These are phyloP conservation scores for Monilinia fructicola DNA, from an alignment of 2,329 filamentous ascomycete species.

Conservation along the genomic window DNA sequence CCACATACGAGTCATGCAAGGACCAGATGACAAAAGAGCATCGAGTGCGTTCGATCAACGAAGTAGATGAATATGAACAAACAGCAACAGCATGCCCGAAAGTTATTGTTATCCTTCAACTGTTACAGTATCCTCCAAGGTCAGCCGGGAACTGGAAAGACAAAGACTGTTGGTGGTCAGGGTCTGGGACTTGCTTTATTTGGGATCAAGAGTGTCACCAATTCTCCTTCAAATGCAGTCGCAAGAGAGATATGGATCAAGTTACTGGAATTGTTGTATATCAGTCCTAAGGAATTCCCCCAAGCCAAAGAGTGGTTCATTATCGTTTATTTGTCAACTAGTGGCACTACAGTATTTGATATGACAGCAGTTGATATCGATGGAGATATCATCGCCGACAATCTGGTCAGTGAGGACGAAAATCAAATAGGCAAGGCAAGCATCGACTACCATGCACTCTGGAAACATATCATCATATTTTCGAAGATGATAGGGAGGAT, in stretches of 20 bases:
- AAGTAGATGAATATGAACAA: conserved; percentile 13
- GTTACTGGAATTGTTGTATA: not conserved
- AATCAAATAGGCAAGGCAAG: not conserved
- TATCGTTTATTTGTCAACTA: conserved; percentile 16
- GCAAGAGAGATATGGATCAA: not conserved
- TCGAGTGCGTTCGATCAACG: not conserved
- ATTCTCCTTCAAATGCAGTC: conserved; percentile 24
- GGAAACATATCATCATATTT: not conserved
- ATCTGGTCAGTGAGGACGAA: not conserved
- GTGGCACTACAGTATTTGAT: not conserved
- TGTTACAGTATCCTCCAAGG: conserved; percentile 19
- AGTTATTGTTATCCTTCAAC: no score
- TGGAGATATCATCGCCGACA: not conserved
- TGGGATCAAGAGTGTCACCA: not conserved
- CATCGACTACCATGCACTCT: conserved; percentile 4
- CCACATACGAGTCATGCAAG: no score
- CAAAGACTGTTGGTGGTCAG: not conserved
- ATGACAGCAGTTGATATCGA: not conserved
- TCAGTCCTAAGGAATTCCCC: not conserved
- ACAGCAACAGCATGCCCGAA: no score
- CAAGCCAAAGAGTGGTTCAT: not conserved
- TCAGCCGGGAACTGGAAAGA: conserved; percentile 28
- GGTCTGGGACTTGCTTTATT: conserved; percentile 16
- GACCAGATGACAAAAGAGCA: no score
- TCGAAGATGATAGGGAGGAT: not conserved